Base-by-base conservation (phyloP, 2,329 filamentous ascomycete species). In the Curvularia verruculosa region DNA sequence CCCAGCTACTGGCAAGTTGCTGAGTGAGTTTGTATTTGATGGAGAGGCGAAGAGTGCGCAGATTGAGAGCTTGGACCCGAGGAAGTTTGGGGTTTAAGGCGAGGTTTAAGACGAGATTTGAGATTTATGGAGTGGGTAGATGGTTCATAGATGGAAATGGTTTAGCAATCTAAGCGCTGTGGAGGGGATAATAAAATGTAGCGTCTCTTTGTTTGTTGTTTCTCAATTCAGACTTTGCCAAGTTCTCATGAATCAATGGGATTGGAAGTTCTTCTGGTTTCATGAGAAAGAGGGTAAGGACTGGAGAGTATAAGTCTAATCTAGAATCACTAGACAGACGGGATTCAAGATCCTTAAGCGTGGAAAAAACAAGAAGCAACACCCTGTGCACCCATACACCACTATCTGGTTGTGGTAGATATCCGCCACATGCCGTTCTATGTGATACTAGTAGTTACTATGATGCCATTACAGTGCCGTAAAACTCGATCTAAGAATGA, bases 1-100 rank as follows among this genome's bases (percentile, higher is more conserved):
- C 0, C 93, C 94, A 1, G 95, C 84, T 1, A 98, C 94, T 34
- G 79, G 78, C 1, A 80, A 78, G 64, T 56, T 80, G 64, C 68
- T 82, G 49, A 75, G 70, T 63, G 80, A 82, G 69, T 70, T 81
- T 62, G 77, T 81, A 31, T 81, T 77, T 71, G 79, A 81, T 23
- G 79, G 79, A 0, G 62, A 63, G 63, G 70, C 73, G 10, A 77
- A 60, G 75, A 81, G 76, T 72, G 80, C 76, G 56, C 71, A 76
- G 60, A 66, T 81, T 23, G 63, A 61, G 57, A 74, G 71, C 53
- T 65, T 81, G 73, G 75, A 79, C 70, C 77, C 80, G 46, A 72
- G 73, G 66, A 71, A 60, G 57, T 73, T 65, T 55, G 66, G 61
- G 5, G 49, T 61, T 18, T 61, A 12, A n/a, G 13, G 12, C n/a